Base-by-base conservation (phyloP, 2,329 filamentous ascomycete genomes). In the Aspergillus hiratsukae region DNA sequence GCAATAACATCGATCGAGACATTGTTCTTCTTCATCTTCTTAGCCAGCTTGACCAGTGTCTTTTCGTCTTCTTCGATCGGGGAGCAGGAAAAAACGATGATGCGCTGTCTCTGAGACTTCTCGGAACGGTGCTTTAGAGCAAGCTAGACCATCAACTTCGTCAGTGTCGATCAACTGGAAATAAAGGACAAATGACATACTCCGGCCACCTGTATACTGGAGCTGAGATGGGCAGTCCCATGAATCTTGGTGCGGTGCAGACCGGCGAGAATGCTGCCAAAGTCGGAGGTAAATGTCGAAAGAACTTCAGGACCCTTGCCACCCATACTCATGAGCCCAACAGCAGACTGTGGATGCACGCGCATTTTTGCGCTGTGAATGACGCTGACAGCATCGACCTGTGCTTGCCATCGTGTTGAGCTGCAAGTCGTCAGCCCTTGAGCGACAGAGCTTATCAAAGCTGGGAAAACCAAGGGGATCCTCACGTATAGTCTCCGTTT, bases 21-120 rank as follows among this genome's bases (percentile, higher is more conserved):
- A 70, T 90, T 93, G 75, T 88, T 89, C 83, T 99, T 99, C 86
- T 97, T 97, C 91, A 97, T 95, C 80, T 94, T 95, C 81, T 94
- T 96, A 48, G 94, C 92, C 29, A 99, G 83, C 71, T 90, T 90
- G 60, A 92, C 84, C 51, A 99, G 85, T 53, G 88, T 86, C 78
- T 94, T 94, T 75, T 97, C 89, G 62, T 90, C 88, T 71, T 99
- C 94, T 60, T 87, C 83, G 69, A 97, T 87, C 28, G 92, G 89
- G 45, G 91, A 96, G 83, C 94, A 99, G 61, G 92, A 88, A 75
- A 99, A 97, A 59, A 95, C 91, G 76, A 99, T 89, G 81, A 99
- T 96, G 64, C 94, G 89, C 81, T 96, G 92, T 66, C 91, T 87
- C 78, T 97, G 94, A 50, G 90, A 91, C 77, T 96, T 96, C 80